Evolutionary conservation across 2,329 filamentous ascomycete species (phyloP).

Genomic region (Ceratocystis lukuohia): DNA sequence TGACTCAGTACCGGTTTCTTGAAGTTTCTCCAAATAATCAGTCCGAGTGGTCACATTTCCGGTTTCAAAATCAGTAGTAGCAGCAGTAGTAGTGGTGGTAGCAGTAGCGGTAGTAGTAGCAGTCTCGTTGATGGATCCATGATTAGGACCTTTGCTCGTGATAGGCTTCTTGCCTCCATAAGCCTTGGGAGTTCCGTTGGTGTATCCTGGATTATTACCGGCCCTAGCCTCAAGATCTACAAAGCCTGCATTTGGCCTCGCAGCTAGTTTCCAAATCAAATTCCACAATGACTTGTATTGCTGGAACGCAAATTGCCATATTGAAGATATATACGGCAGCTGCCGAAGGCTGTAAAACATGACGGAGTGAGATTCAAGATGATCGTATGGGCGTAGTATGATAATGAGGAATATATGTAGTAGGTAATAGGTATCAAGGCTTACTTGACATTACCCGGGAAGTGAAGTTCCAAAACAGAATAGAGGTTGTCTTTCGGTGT

Average conservation of each 20-base stretch:
- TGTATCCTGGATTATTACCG: conserved; percentile 11
- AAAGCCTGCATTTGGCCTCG: conserved; percentile 18
- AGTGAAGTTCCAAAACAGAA: not conserved
- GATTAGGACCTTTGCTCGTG: conserved; percentile 17
- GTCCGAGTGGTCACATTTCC: conserved; percentile 17
- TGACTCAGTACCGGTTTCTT: conserved; percentile 11
- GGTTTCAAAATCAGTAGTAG: conserved; percentile 2
- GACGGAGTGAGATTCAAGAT: not conserved
- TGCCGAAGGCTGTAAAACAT: conserved; percentile 18
- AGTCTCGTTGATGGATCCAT: conserved; percentile 16
- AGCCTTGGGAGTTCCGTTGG: conserved; percentile 15
- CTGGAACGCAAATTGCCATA: conserved; percentile 20
- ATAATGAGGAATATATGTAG: not conserved
- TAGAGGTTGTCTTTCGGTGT: not conserved
- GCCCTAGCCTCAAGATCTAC: conserved; percentile 17
- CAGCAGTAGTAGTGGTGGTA: conserved; percentile 8
- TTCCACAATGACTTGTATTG: conserved; percentile 20
- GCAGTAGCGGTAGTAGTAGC: conserved; percentile 15
- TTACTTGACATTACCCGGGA: not conserved
- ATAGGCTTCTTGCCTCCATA: conserved; percentile 19
- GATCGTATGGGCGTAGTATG: not conserved
- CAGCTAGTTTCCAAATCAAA: conserved; percentile 18
- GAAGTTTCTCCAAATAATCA: conserved; percentile 5
- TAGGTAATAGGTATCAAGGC: not conserved
- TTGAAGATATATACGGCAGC: conserved; percentile 18